Base-by-base conservation (phyloP, 768 basidiomycete genomes). In the Boletus tomentosulus region DNA sequence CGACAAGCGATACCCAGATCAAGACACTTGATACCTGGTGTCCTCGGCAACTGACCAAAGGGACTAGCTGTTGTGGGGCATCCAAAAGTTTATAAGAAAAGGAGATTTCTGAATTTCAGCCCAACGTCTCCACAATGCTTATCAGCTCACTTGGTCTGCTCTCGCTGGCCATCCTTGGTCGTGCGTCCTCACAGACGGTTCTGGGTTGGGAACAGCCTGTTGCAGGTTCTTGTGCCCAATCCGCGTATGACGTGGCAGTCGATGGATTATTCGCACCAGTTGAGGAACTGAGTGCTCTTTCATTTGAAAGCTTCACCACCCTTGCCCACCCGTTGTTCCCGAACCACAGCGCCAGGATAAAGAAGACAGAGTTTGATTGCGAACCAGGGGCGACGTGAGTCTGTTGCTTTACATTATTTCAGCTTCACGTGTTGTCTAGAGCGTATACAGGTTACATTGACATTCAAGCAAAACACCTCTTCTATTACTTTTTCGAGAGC, bases 401-500 rank as follows among this genome's bases (percentile, higher is more conserved):
- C 11, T 12, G 7, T n/a, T 7, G 4, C 13, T 43, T 27, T 27
- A 12, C 39, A 24, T 27, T 16, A 16, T 25, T 22, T 16, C 42
- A 6, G 5, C 45, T 19, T 46, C 45, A 46, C n/a, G 30, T 19
- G 28, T 31, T 30, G 8, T 46, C n/a, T 65, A 76, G 77, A 46
- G 71, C 69, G n/a, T 78, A 77, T 49, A 76, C 78, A 0, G 77
- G 78, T 6, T 78, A 78, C 60, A 66, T 76, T 7, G 75, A 75
- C 49, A 74, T 70, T 24, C 83, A 83, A 46, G 72, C 77, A 2
- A 79, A 77, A 52, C 78, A 79, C 56, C 53, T 80, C 58, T 78
- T 78, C 62, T 84, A 83, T 67, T 82, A 78, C 64, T 85, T 84
- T 70, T 85, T 85, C 62, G 82, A 83, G 65, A 79, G 77, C 50